Evolutionary conservation across 208 protist species (phyloP).

Genomic region (Trypanosoma melophagium): DNA sequence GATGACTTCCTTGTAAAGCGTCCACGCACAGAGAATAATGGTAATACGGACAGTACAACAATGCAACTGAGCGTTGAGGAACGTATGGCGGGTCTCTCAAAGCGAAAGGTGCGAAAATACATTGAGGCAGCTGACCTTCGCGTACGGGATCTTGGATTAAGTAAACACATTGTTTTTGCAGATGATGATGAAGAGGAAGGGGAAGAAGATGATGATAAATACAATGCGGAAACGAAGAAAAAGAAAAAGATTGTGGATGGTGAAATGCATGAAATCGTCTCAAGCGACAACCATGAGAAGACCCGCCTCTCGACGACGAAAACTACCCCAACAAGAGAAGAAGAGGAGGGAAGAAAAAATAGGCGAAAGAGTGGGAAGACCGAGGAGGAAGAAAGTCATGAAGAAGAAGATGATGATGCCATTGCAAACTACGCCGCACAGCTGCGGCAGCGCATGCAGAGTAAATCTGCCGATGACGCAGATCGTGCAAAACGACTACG

Average conservation of each 20-base stretch:
- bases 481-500: constrained; percentile 78
- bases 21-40: not conserved
- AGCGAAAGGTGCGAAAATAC: constrained; percentile 74
- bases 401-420: constrained; percentile 1
- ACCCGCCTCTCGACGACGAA: not conserved
- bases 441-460: constrained; percentile 55
- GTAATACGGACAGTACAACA: not conserved
- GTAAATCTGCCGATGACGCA: constrained; percentile 43
- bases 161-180: constrained; percentile 57
- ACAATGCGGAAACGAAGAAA: constrained; percentile 4
- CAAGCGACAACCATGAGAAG: not conserved
- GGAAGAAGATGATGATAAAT: constrained; percentile 10
- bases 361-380: not conserved
- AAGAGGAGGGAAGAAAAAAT: not conserved
- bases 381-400: constrained; percentile 7
- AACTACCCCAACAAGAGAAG: not conserved
- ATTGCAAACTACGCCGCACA: constrained; percentile 44
- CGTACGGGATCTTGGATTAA: constrained; percentile 77
- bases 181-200: constrained; percentile 72
- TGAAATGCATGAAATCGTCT: constrained; percentile 30
- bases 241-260: constrained; percentile 47
- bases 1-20: constrained; percentile 23
- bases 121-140: constrained; percentile 82
- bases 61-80: constrained; percentile 67
- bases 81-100: constrained; percentile 86